phyloP scores from a whole-genome alignment of 257 asterid species.

The Scutellaria barbata region DNA sequence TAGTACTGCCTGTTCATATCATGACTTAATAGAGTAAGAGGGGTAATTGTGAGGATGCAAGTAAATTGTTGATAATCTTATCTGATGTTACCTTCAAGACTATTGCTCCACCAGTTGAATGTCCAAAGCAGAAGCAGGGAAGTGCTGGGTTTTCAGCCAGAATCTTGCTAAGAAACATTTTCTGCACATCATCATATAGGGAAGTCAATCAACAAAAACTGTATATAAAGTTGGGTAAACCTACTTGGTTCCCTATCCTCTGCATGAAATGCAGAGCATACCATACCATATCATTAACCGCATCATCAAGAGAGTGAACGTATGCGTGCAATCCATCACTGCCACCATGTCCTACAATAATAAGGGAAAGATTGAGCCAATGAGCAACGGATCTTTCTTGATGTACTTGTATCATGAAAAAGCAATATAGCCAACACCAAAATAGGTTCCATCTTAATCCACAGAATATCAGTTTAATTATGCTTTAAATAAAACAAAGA shows the following conservation, averaged over 20 bases:
- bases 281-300: constrained; percentile 75
- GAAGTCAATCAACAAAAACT: constrained; percentile 14
- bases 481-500: background rate
- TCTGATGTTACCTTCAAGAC: constrained; percentile 64
- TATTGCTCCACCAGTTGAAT: constrained; percentile 95
- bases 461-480: background rate
- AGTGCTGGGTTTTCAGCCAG: constrained; percentile 66
- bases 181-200: constrained; percentile 43
- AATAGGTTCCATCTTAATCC: constrained; percentile 1
- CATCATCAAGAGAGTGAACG: constrained; percentile 83
- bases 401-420: background rate
- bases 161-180: constrained; percentile 64
- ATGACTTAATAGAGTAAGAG: background rate
- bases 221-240: background rate
- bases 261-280: constrained; percentile 21
- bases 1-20: constrained; percentile 62
- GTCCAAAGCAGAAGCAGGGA: constrained; percentile 93
- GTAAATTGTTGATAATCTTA: background rate
- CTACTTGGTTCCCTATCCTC: background rate
- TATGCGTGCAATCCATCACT: constrained; percentile 97
- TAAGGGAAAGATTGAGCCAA: background rate
- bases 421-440: constrained; percentile 1
- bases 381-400: constrained; percentile 1
- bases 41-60: background rate
- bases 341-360: constrained; percentile 85